A percentile compares a stretch with the other conserved stretches of the same genome.
phyloP scores from a whole-genome alignment of 768 basidiomycete genomes.

The Serendipita indica region DNA sequence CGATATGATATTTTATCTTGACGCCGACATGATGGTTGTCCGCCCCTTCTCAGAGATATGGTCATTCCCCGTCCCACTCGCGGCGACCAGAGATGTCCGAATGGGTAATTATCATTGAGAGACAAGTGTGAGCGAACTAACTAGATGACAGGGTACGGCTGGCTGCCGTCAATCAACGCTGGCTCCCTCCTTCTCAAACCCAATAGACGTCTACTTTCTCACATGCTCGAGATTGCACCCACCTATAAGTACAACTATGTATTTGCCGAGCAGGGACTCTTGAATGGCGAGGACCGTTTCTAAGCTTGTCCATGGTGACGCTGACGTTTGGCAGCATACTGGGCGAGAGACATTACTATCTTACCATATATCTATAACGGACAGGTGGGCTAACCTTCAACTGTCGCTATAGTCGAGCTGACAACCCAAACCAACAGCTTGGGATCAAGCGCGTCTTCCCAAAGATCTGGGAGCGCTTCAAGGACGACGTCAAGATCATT shows the following conservation, averaged over 20 bases:
- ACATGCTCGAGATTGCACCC: conserved; percentile 12
- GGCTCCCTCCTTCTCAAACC: conserved; percentile 12
- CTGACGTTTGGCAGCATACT: conserved; percentile 8
- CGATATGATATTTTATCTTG: conserved; percentile 10
- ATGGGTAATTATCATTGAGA: conserved; percentile 2
- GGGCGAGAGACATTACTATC: conserved; percentile 9
- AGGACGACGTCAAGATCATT: conserved; percentile 8
- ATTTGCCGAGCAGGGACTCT: conserved; percentile 12
- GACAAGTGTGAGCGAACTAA: neutral
- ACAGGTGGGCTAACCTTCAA: neutral
- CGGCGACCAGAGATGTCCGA: conserved; percentile 11
- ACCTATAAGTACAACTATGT: conserved; percentile 9
- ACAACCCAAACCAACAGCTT: neutral
- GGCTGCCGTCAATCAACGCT: conserved; percentile 11
- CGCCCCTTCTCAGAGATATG: conserved; percentile 12
- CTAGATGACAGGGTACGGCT: conserved; percentile 2
- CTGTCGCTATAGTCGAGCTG: neutral
- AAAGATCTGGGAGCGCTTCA: conserved; percentile 10
- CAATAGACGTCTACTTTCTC: conserved; percentile 1
- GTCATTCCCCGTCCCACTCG: conserved; percentile 10
- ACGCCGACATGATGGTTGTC: conserved; percentile 12
- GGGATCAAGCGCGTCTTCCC: conserved; percentile 13
- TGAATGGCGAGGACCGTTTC: conserved; percentile 1
- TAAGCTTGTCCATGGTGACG: neutral
- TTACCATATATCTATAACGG: conserved; percentile 13